Conservation (phyloP, 768 basidiomycete species). For the Multifurca ochricompacta region DNA sequence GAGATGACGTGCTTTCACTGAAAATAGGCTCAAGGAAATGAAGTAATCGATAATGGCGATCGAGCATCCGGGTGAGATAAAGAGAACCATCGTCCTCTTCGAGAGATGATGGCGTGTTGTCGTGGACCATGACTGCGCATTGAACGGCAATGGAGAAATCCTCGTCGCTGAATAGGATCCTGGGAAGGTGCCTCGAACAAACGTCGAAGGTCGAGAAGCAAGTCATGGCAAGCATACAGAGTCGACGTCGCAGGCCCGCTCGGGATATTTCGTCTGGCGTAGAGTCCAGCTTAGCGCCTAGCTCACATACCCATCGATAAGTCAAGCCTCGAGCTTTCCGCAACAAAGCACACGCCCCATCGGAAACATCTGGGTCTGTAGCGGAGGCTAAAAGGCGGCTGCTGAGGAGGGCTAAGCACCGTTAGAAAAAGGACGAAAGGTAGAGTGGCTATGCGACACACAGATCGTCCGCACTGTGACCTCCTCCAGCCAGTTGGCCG, state of each 20-base stretch:
- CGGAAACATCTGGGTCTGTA: not conserved
- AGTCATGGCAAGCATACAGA: not conserved
- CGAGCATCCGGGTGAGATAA: not conserved
- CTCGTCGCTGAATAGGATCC: not conserved
- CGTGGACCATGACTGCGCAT: not conserved
- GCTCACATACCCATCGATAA: slow-evolving; percentile 1
- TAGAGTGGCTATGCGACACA: not conserved
- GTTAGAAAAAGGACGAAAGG: not conserved
- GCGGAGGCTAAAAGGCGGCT: slow-evolving; percentile 5
- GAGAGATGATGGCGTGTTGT: not conserved
- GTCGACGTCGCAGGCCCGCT: not conserved
- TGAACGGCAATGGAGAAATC: not conserved
- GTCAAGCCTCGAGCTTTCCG: not conserved
- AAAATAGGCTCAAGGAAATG: not conserved
- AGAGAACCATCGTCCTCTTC: not conserved
- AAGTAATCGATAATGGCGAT: not conserved
- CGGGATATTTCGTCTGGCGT: not conserved
- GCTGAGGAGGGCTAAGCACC: not conserved
- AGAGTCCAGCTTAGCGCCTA: not conserved
- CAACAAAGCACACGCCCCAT: not conserved
- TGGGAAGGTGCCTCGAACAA: not conserved
- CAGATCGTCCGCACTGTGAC: slow-evolving; percentile 6
- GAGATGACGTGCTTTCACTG: not conserved
- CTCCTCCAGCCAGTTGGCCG: too few species aligned
- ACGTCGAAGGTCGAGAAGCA: not conserved